Percentiles rank a stretch among this genome's conserved stretches.
phyloP scores from a whole-genome alignment of 441 rosid genomes.

The Macaranga tanarius region DNA sequence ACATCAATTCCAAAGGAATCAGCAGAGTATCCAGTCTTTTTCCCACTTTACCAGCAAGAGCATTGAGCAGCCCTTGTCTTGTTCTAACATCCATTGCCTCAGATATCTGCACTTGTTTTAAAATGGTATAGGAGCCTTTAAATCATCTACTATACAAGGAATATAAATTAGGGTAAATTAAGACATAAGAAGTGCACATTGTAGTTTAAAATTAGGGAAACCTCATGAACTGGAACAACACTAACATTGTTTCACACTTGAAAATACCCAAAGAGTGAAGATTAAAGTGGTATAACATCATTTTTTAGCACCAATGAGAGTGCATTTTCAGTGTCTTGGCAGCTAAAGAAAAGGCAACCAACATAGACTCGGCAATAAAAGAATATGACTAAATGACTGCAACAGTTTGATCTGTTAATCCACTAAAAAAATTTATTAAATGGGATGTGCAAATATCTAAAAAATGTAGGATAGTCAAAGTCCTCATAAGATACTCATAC shows the following conservation, averaged over 20 bases:
- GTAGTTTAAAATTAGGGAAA: neutral
- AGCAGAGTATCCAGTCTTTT: conserved; percentile 91
- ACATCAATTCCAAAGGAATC: conserved; percentile 87
- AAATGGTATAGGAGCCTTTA: neutral
- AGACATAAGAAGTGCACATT: neutral
- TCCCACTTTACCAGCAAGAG: conserved; percentile 85
- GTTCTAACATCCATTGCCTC: conserved; percentile 98
- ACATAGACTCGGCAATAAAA: neutral
- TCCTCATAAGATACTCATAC: neutral
- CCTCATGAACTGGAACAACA: neutral
- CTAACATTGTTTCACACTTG: neutral
- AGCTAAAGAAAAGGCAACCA: neutral
- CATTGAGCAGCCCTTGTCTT: conserved; percentile 90
- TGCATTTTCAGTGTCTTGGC: neutral
- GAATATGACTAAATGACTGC: neutral
- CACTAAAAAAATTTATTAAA: neutral
- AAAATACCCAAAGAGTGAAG: neutral
- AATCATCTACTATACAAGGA: neutral
- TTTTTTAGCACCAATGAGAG: conserved; percentile 1
- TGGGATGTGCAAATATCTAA: neutral
- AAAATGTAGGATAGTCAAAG: neutral
- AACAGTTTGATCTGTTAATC: neutral
- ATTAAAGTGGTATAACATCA: neutral
- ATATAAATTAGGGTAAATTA: neutral
- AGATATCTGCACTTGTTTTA: conserved; percentile 58